A percentile compares a stretch with the other conserved stretches of the same genome.
Conservation (phyloP, 208 protist genomes). For the Acanthamoeba triangularis region DNA sequence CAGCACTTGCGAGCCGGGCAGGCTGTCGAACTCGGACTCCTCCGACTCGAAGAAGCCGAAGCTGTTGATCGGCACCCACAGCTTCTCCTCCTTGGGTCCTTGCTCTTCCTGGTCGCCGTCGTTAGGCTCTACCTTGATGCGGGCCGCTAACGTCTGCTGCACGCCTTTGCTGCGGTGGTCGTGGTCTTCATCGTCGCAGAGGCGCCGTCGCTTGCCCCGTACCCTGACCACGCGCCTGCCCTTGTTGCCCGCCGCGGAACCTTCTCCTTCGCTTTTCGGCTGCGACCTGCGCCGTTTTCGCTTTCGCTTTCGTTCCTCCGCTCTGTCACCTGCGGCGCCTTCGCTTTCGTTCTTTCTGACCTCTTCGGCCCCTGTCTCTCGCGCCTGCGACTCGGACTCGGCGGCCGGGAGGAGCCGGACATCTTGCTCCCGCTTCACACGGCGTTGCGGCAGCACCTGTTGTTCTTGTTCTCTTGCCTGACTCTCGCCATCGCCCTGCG, state of each 20-base stretch:
- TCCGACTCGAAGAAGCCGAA: not conserved
- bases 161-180: not conserved
- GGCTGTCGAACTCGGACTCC: not conserved
- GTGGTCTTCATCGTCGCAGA: not conserved
- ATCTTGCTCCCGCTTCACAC: not conserved
- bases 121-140: not conserved
- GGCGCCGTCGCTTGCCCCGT: not conserved
- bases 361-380: not conserved
- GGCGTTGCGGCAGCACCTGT: not conserved
- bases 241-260: not conserved
- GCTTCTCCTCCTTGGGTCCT: not conserved
- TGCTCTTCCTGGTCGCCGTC: not conserved
- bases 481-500: not conserved
- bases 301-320: not conserved
- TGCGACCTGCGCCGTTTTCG: not conserved
- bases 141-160: not conserved
- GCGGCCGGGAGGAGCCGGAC: no score
- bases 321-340: not conserved
- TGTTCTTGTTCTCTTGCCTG: not conserved
- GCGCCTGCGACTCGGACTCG: not conserved
- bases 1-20: not conserved
- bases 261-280: not conserved
- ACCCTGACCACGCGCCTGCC: conserved; percentile 11
- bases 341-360: not conserved
- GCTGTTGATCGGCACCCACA: not conserved